Evolutionary conservation across 2,329 filamentous ascomycete species (phyloP).

Genomic region (Sporothrix pseudoabietina): DNA sequence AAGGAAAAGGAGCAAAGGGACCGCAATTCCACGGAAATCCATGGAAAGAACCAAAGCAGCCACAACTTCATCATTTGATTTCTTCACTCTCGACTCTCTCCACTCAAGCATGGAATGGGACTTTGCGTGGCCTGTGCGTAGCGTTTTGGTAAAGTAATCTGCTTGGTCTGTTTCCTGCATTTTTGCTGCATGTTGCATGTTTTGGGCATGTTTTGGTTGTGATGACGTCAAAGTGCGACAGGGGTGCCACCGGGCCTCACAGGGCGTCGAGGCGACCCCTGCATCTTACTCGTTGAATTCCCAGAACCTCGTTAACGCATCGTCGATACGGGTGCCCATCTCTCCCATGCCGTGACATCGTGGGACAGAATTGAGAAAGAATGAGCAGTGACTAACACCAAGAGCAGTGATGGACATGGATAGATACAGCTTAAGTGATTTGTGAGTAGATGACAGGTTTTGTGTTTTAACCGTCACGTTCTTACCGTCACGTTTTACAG

Average conservation of each 20-base stretch:
- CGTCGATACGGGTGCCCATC: neutral
- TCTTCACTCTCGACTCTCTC: neutral
- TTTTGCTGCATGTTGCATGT: neutral
- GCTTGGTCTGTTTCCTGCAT: neutral
- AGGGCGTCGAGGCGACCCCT: neutral
- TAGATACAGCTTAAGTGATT: neutral
- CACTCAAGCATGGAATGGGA: neutral
- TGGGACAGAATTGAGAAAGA: neutral
- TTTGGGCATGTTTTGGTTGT: neutral
- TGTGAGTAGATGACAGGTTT: neutral
- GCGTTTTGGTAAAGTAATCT: neutral
- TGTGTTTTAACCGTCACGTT: neutral
- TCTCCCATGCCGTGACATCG: neutral
- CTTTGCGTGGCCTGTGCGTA: neutral
- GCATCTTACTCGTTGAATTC: neutral
- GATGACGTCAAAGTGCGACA: slow-evolving; percentile 15
- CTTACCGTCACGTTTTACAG: neutral
- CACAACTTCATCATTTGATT: neutral
- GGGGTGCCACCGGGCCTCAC: neutral
- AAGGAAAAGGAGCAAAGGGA: neutral
- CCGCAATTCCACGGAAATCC: neutral
- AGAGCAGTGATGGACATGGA: neutral
- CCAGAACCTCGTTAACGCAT: neutral
- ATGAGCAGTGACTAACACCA: neutral
- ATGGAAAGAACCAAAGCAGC: neutral